These are phyloP conservation scores for Clonostachys rosea DNA, from an alignment of 2,329 filamentous ascomycete genomes.

Conservation along the genomic window DNA sequence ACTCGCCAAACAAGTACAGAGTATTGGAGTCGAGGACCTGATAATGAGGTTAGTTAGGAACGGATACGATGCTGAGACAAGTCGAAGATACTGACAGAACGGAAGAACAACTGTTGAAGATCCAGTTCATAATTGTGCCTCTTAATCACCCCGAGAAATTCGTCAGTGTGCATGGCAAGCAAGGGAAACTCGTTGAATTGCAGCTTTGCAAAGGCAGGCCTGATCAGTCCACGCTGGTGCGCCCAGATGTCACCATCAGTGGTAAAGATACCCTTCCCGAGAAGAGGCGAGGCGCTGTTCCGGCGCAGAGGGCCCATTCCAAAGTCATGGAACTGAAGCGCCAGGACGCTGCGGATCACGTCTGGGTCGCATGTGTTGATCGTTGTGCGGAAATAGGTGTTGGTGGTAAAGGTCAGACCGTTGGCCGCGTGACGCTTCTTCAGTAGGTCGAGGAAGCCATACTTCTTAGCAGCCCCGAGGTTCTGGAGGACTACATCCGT, in stretches of 20 bases:
- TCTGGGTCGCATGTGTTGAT: slow-evolving; percentile 30
- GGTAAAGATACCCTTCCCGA: slow-evolving; percentile 35
- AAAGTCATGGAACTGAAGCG: slow-evolving; percentile 43
- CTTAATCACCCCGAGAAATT: slow-evolving; percentile 19
- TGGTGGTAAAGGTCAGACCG: neutral
- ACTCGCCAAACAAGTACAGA: slow-evolving; percentile 52
- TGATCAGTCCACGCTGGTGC: slow-evolving; percentile 25
- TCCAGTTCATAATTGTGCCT: slow-evolving; percentile 23
- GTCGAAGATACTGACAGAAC: slow-evolving; percentile 44
- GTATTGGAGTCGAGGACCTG: slow-evolving; percentile 37
- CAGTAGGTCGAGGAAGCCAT: neutral
- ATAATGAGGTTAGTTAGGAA: too few species aligned
- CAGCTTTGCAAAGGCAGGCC: slow-evolving; percentile 15
- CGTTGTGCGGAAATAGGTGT: neutral
- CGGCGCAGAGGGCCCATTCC: slow-evolving; percentile 14
- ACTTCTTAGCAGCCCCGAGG: neutral
- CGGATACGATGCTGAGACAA: too few species aligned
- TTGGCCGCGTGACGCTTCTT: neutral
- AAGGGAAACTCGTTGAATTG: slow-evolving; percentile 22
- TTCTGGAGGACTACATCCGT: neutral
- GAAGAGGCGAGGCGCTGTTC: slow-evolving; percentile 11
- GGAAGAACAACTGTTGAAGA: slow-evolving; percentile 49
- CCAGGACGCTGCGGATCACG: slow-evolving; percentile 45
- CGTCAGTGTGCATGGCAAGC: slow-evolving; percentile 12
- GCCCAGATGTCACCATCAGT: slow-evolving; percentile 35